Conservation (phyloP, 176 grass and related monocot genomes). For the Zea luxurians region DNA sequence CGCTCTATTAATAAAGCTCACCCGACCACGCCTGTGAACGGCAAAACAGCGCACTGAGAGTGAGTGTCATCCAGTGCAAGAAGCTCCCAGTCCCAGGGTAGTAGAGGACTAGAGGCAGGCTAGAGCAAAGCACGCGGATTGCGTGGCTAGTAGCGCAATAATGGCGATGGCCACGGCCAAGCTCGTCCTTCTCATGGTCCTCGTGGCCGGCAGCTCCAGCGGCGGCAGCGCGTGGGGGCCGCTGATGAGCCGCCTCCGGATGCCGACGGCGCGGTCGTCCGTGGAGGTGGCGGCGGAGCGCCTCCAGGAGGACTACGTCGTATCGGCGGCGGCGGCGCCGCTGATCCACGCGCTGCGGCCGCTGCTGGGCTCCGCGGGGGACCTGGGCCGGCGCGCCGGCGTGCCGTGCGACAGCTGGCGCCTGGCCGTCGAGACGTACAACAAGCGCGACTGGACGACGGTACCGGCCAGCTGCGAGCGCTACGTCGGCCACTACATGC, state of each 20-base stretch:
- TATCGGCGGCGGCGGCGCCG: neutral
- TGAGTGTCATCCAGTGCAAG: too few relatives aligned
- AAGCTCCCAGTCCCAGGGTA: too few relatives aligned
- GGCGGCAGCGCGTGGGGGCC: neutral
- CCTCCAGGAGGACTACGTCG: neutral
- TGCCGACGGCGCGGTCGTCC: neutral
- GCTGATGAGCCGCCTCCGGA: neutral
- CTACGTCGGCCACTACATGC: constrained; percentile 64
- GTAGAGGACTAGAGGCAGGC: too few relatives aligned
- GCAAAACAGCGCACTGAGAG: too few relatives aligned
- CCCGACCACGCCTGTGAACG: too few relatives aligned
- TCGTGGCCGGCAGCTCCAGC: neutral
- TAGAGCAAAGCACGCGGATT: too few relatives aligned
- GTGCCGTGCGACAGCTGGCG: constrained; percentile 61
- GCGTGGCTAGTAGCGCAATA: too few relatives aligned
- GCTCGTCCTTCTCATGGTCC: constrained; percentile 2
- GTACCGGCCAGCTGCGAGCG: constrained; percentile 43
- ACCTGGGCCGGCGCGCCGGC: neutral
- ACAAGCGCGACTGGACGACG: constrained; percentile 42
- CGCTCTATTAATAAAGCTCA: too few relatives aligned
- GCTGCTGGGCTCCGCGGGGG: constrained; percentile 7
- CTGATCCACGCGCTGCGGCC: constrained; percentile 43
- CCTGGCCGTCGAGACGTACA: constrained; percentile 55
- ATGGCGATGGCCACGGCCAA: constrained; percentile 12
- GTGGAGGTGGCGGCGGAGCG: neutral